Conservation (phyloP, 2,329 filamentous ascomycete genomes). For the Stemphylium lycopersici region DNA sequence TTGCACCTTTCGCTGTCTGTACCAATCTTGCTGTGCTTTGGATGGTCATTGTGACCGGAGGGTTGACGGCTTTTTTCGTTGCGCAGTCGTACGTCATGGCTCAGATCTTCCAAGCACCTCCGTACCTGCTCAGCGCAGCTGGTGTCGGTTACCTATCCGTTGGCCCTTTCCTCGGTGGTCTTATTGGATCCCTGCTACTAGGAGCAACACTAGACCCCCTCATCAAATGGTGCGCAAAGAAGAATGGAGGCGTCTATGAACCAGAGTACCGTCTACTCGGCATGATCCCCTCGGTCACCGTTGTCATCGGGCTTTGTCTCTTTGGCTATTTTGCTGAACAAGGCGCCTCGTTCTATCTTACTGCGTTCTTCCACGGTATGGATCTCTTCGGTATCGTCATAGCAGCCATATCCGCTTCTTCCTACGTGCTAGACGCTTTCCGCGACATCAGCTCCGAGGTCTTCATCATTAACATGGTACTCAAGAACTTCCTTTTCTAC, state of each 20-base stretch:
- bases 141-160: slow-evolving; percentile 54
- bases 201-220: slow-evolving; percentile 45
- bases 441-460: slow-evolving; percentile 51
- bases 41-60: slow-evolving; percentile 56
- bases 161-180: slow-evolving; percentile 50
- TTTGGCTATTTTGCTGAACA: slow-evolving; percentile 46
- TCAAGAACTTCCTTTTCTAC: slow-evolving; percentile 55
- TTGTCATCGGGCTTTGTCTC: slow-evolving; percentile 48
- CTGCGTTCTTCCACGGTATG: slow-evolving; percentile 44
- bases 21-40: slow-evolving; percentile 59
- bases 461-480: slow-evolving; percentile 53
- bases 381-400: slow-evolving; percentile 44
- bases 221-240: slow-evolving; percentile 53
- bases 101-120: slow-evolving; percentile 57
- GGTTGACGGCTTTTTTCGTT: slow-evolving; percentile 53
- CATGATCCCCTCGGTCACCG: slow-evolving; percentile 40
- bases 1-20: slow-evolving; percentile 58
- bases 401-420: slow-evolving; percentile 39
- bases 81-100: slow-evolving; percentile 52
- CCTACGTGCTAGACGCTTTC: slow-evolving; percentile 51
- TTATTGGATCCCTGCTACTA: slow-evolving; percentile 28
- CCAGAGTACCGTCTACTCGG: slow-evolving; percentile 58
- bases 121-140: slow-evolving; percentile 52
- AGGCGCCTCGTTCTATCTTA: slow-evolving; percentile 32
- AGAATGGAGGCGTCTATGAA: slow-evolving; percentile 61